Conservation (phyloP, 257 asterid genomes). For the Marsdenia floribunda region DNA sequence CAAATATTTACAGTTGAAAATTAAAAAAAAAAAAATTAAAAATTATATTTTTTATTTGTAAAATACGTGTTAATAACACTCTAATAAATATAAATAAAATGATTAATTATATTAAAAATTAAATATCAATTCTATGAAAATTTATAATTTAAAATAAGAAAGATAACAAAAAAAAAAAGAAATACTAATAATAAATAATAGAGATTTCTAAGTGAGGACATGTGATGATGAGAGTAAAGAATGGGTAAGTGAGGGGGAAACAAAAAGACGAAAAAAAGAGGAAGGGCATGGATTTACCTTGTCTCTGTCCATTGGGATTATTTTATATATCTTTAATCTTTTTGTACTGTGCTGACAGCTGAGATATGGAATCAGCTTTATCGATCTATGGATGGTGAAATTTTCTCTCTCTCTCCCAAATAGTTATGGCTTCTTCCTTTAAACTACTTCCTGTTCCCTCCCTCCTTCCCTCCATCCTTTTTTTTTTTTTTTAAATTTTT, state of each 20-base stretch:
- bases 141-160: no score
- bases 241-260: neutral
- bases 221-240: constrained; percentile 9
- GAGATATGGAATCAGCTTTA: constrained; percentile 80
- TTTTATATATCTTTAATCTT: constrained; percentile 9
- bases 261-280: neutral
- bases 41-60: no score
- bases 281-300: constrained; percentile 42
- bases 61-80: no score
- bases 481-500: constrained; percentile 10
- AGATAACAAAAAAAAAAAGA: no score
- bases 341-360: constrained; percentile 54
- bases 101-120: no score
- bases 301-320: constrained; percentile 57
- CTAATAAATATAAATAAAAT: no score
- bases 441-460: constrained; percentile 69
- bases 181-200: no score
- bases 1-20: no score
- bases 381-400: constrained; percentile 54
- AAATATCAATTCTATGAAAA: no score
- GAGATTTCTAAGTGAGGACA: neutral
- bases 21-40: no score
- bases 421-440: neutral
- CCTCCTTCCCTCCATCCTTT: constrained; percentile 32
- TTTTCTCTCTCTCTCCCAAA: constrained; percentile 3